Evolutionary conservation across 345 rosid genomes (phyloP).

Genomic region (Salix udensis): DNA sequence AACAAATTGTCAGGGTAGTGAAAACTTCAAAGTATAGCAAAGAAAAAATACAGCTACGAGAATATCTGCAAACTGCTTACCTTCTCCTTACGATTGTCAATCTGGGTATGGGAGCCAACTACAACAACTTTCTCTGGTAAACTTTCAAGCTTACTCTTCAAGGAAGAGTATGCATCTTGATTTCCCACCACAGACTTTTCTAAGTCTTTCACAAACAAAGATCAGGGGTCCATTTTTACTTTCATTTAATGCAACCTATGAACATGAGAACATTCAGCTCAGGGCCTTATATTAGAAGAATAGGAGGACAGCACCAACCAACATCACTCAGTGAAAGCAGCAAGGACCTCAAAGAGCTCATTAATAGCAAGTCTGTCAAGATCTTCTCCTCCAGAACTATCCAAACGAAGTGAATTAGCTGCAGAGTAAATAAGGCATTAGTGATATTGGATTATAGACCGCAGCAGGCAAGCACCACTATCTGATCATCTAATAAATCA

Average conservation of each 20-base stretch:
- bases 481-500: neutral
- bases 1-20: neutral
- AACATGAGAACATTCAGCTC: conserved; percentile 16
- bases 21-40: neutral
- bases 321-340: neutral
- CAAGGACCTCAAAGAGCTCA: conserved; percentile 79
- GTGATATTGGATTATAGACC: neutral
- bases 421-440: conserved; percentile 17
- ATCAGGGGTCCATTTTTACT: conserved; percentile 70
- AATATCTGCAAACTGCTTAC: conserved; percentile 30
- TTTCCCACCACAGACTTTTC: conserved; percentile 79
- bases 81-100: conserved; percentile 96
- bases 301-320: neutral
- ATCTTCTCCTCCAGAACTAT: conserved; percentile 75
- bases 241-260: conserved; percentile 65
- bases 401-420: conserved; percentile 83
- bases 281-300: neutral
- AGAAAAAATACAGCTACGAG: neutral
- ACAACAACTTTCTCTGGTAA: conserved; percentile 71
- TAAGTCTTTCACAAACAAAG: conserved; percentile 82
- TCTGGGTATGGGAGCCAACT: conserved; percentile 84
- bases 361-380: conserved; percentile 72
- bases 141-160: conserved; percentile 74
- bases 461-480: neutral
- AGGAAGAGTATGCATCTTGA: conserved; percentile 57